Evolutionary conservation across 1,284 basidiomycete genomes (phyloP), one percentile per base, ranked within the genome.

Genomic region (Ustilago esculenta): DNA sequence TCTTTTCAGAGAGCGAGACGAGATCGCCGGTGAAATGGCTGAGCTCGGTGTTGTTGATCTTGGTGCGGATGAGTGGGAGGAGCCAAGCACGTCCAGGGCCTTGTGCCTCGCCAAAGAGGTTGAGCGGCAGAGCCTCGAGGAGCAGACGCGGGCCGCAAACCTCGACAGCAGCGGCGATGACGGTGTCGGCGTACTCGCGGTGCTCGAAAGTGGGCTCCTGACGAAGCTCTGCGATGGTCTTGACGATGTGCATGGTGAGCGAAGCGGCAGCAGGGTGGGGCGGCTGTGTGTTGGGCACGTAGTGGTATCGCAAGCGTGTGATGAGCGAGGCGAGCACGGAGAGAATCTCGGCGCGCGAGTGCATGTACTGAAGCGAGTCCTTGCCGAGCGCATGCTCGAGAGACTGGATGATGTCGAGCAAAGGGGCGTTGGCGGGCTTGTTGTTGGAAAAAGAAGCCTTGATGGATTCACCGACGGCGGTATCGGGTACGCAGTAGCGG

Each of bases 1-100:
- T 89, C 34, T 89, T 87, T 82, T 97, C 94, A 34, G 92, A 96
- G 32, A 98, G 84, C 14, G 96, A 94, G 8, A 98, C 90, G 72
- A 98, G 95, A 82, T 92, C 91, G 3, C 87, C 86, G 15, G 92
- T 86, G 79, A 98, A 99, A 84, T 95, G 94, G 0, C 84, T 83
- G 36, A 98, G 85, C 85, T 90, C 58, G 87, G 94, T 76, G 89
- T 90, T 87, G 89, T 94, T 76, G 86, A 85, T 85, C 35, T 83
- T 87, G 27, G 90, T 87, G n/a, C 90, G 84, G 54, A 99, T 88
- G 51, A 98, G 85, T 4, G 96, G 95, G 6, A 99, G 86, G 21
- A 99, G 86, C 85, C 92, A 97, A 2, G 95, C 96, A 40, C 92
- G 89, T 17, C 86, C 86, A 2, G 89, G 79, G 89, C 89, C 48